Conservation (phyloP, 768 basidiomycete genomes). For the Tulasnella sp. region DNA sequence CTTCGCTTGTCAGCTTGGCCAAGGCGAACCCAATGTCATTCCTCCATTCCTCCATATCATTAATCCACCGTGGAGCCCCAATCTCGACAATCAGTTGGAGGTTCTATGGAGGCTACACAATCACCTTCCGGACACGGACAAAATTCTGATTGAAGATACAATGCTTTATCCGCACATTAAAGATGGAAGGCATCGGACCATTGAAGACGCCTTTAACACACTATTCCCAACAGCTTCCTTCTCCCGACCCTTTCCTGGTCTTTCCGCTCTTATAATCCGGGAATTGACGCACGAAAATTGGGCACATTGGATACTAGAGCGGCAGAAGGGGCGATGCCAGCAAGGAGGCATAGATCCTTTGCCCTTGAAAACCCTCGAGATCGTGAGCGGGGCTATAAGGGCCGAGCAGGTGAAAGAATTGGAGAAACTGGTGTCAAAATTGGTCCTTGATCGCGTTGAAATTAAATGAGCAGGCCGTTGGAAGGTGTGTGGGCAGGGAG, state of each 20-base stretch:
- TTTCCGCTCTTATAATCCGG: not conserved
- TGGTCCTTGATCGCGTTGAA: not conserved
- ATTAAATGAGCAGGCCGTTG: not conserved
- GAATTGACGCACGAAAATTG: not conserved
- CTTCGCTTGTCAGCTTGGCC: not conserved
- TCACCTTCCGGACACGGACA: not conserved
- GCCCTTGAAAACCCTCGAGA: not conserved
- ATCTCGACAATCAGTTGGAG: not conserved
- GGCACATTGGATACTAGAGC: not conserved
- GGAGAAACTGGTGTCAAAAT: not conserved
- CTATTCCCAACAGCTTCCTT: not conserved
- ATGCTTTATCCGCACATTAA: no score
- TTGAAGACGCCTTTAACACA: not conserved
- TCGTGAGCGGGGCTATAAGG: not conserved
- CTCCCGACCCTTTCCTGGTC: not conserved
- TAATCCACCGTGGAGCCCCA: no score
- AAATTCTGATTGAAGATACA: not conserved
- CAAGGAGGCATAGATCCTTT: not conserved
- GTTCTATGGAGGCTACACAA: not conserved
- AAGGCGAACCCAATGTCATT: not conserved
- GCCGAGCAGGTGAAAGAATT: not conserved
- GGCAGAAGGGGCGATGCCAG: not conserved
- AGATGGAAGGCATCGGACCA: no score
- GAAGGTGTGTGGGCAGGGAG: not conserved
- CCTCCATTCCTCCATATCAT: not conserved